Conservation (phyloP, 192 early-diverging fungal species). For the Coemansia sp. region DNA sequence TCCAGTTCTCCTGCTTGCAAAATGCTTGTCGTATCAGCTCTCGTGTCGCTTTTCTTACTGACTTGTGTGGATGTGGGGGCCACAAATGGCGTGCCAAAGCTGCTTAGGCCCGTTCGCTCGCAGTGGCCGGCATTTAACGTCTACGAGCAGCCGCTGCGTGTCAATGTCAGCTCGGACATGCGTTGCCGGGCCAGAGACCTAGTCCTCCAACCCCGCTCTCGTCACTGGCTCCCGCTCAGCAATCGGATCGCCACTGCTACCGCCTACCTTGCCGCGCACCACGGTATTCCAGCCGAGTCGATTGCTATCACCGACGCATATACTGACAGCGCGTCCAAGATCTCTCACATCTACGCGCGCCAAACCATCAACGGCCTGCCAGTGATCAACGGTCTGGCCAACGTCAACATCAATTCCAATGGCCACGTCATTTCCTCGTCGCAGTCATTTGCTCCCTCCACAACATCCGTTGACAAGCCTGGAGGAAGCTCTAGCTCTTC, state of each 20-base stretch:
- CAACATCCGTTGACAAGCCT: no score
- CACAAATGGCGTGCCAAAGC: neutral
- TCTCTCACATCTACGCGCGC: constrained; percentile 86
- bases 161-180: neutral
- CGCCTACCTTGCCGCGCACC: constrained; percentile 4
- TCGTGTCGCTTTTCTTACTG: neutral
- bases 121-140: neutral
- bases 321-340: constrained; percentile 67
- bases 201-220: neutral
- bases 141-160: constrained; percentile 1
- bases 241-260: constrained; percentile 7
- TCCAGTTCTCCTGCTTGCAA: neutral
- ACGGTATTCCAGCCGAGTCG: constrained; percentile 8
- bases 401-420: constrained; percentile 72
- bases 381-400: constrained; percentile 84
- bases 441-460: constrained; percentile 61
- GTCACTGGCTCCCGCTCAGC: neutral
- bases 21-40: neutral
- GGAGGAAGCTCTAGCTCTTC: neutral
- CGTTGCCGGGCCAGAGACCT: neutral
- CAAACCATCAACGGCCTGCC: constrained; percentile 72
- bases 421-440: constrained; percentile 76
- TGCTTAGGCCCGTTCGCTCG: neutral
- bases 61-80: no score
- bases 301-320: constrained; percentile 69